Percentiles rank a stretch among this genome's conserved stretches.
Conservation (phyloP, 192 early-diverging fungal species). For the Mortierella hygrophila region DNA sequence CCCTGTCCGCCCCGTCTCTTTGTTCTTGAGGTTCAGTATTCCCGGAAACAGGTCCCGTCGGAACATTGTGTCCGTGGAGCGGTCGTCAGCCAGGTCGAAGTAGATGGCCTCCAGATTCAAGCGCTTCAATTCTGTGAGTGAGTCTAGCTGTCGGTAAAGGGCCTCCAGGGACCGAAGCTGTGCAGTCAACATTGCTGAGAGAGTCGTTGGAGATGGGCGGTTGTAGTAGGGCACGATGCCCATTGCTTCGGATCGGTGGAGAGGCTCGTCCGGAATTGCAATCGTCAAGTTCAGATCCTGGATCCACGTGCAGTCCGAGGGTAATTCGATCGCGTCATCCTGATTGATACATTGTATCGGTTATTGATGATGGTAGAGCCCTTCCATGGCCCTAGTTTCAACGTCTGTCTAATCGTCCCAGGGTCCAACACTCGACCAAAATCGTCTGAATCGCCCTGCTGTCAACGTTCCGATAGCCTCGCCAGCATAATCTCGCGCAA, state of each 20-base stretch:
- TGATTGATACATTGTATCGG: not conserved
- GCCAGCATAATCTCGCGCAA: not conserved
- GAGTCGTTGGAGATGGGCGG: not conserved
- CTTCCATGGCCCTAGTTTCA: no score
- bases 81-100: not conserved
- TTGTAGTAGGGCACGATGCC: not conserved
- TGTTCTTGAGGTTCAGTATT: not conserved
- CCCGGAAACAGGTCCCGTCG: not conserved
- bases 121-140: not conserved
- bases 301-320: not conserved
- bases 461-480: not conserved
- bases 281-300: not conserved
- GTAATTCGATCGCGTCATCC: not conserved
- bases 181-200: not conserved
- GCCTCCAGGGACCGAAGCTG: not conserved
- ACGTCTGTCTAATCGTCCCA: not conserved
- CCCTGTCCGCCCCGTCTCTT: not conserved
- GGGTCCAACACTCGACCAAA: not conserved
- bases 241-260: not conserved
- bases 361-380: not conserved
- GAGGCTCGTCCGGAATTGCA: not conserved
- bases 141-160: not conserved
- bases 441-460: not conserved
- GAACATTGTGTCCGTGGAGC: not conserved
- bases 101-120: not conserved